Conservation (phyloP, 495 filamentous ascomycete genomes). For the Achaetomiella virescens region DNA sequence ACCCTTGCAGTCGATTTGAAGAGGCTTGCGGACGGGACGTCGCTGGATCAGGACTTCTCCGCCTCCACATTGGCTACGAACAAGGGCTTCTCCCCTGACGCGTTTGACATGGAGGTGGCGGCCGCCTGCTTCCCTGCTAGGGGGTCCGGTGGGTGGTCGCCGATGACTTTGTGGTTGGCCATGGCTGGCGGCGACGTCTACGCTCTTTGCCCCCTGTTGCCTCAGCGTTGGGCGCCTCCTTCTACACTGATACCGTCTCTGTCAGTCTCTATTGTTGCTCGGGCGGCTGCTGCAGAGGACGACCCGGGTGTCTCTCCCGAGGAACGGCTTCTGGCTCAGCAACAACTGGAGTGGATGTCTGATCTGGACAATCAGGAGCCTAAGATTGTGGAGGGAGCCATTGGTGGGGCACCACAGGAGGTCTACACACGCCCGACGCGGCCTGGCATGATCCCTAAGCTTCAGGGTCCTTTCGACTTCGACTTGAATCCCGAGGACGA, state of each 20-base stretch:
- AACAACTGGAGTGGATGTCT: slow-evolving; percentile 75
- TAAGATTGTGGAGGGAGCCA: slow-evolving; percentile 36
- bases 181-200: slow-evolving; percentile 87
- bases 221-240: slow-evolving; percentile 73
- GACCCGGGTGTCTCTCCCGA: slow-evolving; percentile 48
- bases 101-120: slow-evolving; percentile 79
- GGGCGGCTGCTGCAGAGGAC: slow-evolving; percentile 54
- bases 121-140: slow-evolving; percentile 74
- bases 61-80: slow-evolving; percentile 62
- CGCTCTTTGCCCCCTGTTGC: slow-evolving; percentile 80
- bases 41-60: slow-evolving; percentile 66
- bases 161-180: slow-evolving; percentile 88
- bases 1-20: slow-evolving; percentile 73
- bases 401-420: slow-evolving; percentile 41
- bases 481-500: slow-evolving; percentile 56
- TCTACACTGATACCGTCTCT: slow-evolving; percentile 68
- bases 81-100: slow-evolving; percentile 78
- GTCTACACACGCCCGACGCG: slow-evolving; percentile 63
- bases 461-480: slow-evolving; percentile 82
- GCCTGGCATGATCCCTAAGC: slow-evolving; percentile 66
- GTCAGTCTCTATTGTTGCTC: slow-evolving; percentile 64
- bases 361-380: slow-evolving; percentile 78
- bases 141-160: slow-evolving; percentile 75
- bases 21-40: slow-evolving; percentile 73
- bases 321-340: slow-evolving; percentile 54